Evolutionary conservation across 176 grass and related monocot species (phyloP).

Genomic region (Eleusine coracana): DNA sequence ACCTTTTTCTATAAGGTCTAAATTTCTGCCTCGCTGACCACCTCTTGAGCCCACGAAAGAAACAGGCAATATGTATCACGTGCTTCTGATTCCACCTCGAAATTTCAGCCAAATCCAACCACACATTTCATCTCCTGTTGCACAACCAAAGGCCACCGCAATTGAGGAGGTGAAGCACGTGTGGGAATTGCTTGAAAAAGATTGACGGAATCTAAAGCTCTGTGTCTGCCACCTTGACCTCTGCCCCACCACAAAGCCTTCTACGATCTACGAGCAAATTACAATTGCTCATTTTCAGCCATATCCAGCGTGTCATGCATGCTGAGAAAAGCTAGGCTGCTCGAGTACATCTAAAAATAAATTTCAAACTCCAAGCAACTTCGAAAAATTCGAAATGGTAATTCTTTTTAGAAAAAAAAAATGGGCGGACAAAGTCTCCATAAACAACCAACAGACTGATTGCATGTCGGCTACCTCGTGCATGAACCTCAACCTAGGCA

Average conservation of each 20-base stretch:
- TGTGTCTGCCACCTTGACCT: not conserved
- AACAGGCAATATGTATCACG: not conserved
- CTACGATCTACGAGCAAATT: no score
- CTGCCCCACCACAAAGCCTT: not conserved
- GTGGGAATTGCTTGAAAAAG: not conserved
- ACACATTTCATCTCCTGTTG: not conserved
- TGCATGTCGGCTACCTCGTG: not conserved
- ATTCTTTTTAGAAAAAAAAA: no score
- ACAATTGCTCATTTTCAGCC: not conserved
- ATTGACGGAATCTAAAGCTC: not conserved
- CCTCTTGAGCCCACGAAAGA: not conserved
- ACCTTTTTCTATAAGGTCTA: not conserved
- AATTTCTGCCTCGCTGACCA: not conserved
- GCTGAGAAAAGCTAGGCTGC: not conserved
- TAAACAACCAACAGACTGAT: not conserved
- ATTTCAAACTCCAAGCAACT: not conserved
- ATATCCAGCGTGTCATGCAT: not conserved
- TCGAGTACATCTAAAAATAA: not conserved
- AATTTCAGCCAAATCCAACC: not conserved
- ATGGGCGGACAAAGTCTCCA: no score
- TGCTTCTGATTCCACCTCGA: not conserved
- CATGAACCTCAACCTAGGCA: not conserved
- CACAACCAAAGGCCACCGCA: not conserved
- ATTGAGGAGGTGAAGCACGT: not conserved
- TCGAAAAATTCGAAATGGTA: no score